Evolutionary conservation across 2,329 filamentous ascomycete genomes (phyloP).

Genomic region (Hawksworthiomyces lignivorus): DNA sequence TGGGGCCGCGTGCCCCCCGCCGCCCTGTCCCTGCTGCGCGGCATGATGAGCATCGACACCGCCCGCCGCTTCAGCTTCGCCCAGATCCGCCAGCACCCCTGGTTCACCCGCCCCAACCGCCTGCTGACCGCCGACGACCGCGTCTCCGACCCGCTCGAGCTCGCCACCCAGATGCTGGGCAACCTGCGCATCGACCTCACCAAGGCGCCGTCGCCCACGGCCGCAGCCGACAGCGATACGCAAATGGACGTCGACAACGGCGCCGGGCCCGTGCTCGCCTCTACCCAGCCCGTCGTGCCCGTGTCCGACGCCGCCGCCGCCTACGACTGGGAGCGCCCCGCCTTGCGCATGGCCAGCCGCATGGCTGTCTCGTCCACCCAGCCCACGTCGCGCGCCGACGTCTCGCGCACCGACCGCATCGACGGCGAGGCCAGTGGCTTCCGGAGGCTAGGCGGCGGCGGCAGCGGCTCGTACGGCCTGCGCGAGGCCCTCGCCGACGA

Average conservation of each 20-base stretch:
- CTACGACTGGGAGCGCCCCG: constrained; percentile 83
- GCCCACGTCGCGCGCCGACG: constrained; percentile 30
- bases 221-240: constrained; percentile 32
- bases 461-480: constrained; percentile 5
- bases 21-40: constrained; percentile 74
- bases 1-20: constrained; percentile 72
- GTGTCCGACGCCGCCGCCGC: constrained; percentile 62
- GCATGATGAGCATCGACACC: constrained; percentile 83
- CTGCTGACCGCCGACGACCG: constrained; percentile 68
- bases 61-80: constrained; percentile 73
- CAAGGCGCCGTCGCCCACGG: constrained; percentile 42
- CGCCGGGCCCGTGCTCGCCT: constrained; percentile 27
- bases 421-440: constrained; percentile 18
- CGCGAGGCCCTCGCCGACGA: constrained; percentile 71
- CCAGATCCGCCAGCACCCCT: constrained; percentile 83
- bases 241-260: constrained; percentile 65
- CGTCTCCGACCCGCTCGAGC: constrained; percentile 67
- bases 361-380: constrained; percentile 41
- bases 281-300: constrained; percentile 54
- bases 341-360: constrained; percentile 43
- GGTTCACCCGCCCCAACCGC: constrained; percentile 80
- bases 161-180: constrained; percentile 95
- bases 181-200: constrained; percentile 83
- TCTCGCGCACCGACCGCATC: constrained; percentile 28
- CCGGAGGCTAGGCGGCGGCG: constrained; percentile 25